Evolutionary conservation across 2,329 filamentous ascomycete genomes (phyloP).

Genomic region (Xylariaceae sp.): DNA sequence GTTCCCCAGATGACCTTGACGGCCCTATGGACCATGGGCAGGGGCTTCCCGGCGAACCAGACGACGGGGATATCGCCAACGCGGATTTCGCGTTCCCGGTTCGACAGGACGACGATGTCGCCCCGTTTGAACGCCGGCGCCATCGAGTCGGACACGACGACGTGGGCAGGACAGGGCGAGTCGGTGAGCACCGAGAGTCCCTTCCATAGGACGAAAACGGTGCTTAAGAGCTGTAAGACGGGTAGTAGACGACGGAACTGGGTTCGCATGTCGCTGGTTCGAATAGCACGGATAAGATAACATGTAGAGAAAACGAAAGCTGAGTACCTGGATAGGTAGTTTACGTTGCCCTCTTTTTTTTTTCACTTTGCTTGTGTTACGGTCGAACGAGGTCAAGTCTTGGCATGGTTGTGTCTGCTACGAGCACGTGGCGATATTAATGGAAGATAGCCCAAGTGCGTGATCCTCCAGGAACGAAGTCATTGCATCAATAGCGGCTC

Average conservation of each 20-base stretch:
- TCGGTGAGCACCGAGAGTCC: slow-evolving; percentile 18
- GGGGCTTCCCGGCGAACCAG: slow-evolving; percentile 25
- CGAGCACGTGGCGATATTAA: neutral
- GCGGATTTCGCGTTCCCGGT: slow-evolving; percentile 11
- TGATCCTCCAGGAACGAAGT: neutral
- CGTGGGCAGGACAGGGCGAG: slow-evolving; percentile 24
- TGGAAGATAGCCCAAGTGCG: neutral
- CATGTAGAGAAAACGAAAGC: neutral
- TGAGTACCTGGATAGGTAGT: too few species aligned
- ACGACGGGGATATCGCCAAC: slow-evolving; percentile 34
- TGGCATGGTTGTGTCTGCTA: neutral
- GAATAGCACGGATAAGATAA: neutral
- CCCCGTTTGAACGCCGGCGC: slow-evolving; percentile 32
- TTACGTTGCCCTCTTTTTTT: too few species aligned
- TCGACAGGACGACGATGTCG: slow-evolving; percentile 31
- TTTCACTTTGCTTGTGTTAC: neutral
- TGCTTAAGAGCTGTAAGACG: slow-evolving; percentile 7
- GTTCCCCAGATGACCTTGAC: slow-evolving; percentile 16
- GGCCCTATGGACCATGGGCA: slow-evolving; percentile 34
- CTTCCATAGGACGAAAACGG: slow-evolving; percentile 31
- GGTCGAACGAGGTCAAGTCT: neutral
- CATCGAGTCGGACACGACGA: slow-evolving; percentile 33
- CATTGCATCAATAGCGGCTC: neutral
- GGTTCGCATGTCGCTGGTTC: neutral
- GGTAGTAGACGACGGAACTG: neutral